Evolutionary conservation across 345 rosid species (phyloP), one percentile per base, ranked within the genome.

Genomic region (Psidium guajava): DNA sequence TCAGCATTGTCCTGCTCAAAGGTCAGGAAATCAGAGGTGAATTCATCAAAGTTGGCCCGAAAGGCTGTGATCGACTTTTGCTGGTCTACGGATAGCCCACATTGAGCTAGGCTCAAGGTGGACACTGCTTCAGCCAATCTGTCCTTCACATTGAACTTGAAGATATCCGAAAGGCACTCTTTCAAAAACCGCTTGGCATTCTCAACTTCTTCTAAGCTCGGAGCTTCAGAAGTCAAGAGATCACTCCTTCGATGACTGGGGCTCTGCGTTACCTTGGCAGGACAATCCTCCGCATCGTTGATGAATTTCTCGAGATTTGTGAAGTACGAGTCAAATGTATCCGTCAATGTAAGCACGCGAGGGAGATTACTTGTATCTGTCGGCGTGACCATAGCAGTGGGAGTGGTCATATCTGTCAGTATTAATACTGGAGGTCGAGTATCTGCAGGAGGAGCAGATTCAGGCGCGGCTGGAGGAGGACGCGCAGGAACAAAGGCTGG

Each of bases 1-100:
- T 85, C 86, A 6, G 86, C 47, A 25, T 85, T 85, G 53, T 74
- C 74, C 27, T 44, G 75, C 75, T 85, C 86, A 53, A 85, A 85
- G 24, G 25, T 85, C 2, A 85, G 56, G 54, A 85, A 54, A 16
- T 73, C 83, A 5, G 83, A 75, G 24, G 83, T 77, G 74, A 85
- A 85, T 20, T 77, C 86, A n/a, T 81, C 56, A 27, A 85, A 85
- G 83, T 81, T 54, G 24, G 40, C 86, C 86, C 55, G 40, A 54
- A 85, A 85, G 25, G 82, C 59, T 54, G 42, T 55, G 53, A 85
- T 56, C 5, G 86, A 74, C 32, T 55, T 20, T 61, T 22, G 53
- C 69, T 85, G 86, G 57, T 55, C 82, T 32, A 47, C 50, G 8
- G 83, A 85, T 20, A 85, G 69, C 74, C 83, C 83, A 54, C 25